These are phyloP conservation scores for Cymodocea nodosa DNA, from an alignment of 116 monocot species.

Conservation along the genomic window DNA sequence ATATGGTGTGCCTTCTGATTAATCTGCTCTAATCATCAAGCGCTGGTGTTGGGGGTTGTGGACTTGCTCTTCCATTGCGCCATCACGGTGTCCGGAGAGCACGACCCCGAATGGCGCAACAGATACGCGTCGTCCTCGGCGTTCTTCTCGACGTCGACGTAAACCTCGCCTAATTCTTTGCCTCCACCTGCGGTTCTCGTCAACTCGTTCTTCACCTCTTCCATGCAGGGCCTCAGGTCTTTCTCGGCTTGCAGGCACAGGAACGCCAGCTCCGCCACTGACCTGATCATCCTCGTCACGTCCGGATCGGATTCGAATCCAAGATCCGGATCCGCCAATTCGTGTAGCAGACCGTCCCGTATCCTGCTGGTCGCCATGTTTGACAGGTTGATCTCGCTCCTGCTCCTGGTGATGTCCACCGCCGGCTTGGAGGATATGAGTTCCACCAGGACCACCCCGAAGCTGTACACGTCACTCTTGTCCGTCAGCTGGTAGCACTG, in stretches of 20 bases:
- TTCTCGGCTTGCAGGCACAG: conserved; percentile 60
- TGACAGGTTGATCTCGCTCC: conserved; percentile 61
- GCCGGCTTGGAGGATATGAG: conserved; percentile 72
- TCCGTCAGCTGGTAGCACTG: conserved; percentile 73
- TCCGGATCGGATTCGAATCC: conserved; percentile 25
- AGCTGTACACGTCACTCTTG: conserved; percentile 86
- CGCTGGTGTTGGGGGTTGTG: conserved; percentile 38
- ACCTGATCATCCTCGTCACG: conserved; percentile 33
- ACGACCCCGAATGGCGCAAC: not conserved
- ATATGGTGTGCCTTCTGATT: too few relatives aligned
- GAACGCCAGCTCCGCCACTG: conserved; percentile 72
- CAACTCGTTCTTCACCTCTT: conserved; percentile 30
- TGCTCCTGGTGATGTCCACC: conserved; percentile 38
- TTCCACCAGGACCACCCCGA: conserved; percentile 74
- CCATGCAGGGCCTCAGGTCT: conserved; percentile 67
- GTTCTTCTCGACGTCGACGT: not conserved
- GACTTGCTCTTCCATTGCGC: conserved; percentile 20
- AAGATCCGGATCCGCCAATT: conserved; percentile 46
- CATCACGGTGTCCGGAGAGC: conserved; percentile 29
- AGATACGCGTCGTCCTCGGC: not conserved
- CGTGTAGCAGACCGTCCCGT: conserved; percentile 24
- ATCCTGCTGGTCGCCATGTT: conserved; percentile 55
- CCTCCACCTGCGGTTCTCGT: not conserved
- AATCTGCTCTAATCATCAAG: too few relatives aligned
- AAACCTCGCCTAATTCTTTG: not conserved